Evolutionary conservation across 1,284 basidiomycete genomes (phyloP).

Genomic region (Ustilago shanxiensis): DNA sequence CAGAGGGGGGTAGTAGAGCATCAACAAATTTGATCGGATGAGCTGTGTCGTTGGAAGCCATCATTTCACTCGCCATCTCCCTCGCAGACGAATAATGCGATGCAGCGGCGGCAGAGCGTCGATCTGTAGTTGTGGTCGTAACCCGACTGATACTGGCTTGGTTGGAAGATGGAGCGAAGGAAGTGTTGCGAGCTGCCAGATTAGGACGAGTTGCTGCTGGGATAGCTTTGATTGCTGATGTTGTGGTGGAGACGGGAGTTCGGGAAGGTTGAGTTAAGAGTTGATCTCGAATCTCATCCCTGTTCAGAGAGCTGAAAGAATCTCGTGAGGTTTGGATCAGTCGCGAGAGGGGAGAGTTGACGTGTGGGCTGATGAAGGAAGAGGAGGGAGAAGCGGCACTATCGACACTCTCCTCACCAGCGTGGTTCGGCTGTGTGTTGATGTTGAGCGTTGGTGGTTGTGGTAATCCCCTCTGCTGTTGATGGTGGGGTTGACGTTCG

Average conservation of each 20-base stretch:
- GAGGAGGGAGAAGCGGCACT: constrained; percentile 15
- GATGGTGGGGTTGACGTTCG: not conserved
- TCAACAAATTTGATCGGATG: constrained; percentile 39
- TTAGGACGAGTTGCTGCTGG: not conserved
- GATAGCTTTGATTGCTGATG: not conserved
- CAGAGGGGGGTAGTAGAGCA: constrained; percentile 11
- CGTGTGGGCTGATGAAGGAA: constrained; percentile 35
- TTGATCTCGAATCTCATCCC: constrained; percentile 18
- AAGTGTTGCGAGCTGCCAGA: constrained; percentile 13
- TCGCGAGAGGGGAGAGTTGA: constrained; percentile 32
- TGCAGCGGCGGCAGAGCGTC: not conserved
- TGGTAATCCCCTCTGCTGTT: not conserved
- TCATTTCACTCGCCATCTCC: constrained; percentile 11
- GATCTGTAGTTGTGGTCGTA: constrained; percentile 12
- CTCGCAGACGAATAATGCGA: not conserved
- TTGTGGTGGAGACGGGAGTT: not conserved
- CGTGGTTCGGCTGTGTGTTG: not conserved
- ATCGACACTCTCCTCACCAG: not conserved
- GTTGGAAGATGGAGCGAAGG: constrained; percentile 17
- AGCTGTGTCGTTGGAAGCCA: not conserved
- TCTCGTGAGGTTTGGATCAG: constrained; percentile 45
- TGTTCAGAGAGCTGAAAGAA: constrained; percentile 28
- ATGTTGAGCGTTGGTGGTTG: constrained; percentile 20
- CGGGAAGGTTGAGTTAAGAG: not conserved
- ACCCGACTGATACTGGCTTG: constrained; percentile 16